Evolutionary conservation across 345 rosid species (phyloP).

Genomic region (Luvunga scandens): DNA sequence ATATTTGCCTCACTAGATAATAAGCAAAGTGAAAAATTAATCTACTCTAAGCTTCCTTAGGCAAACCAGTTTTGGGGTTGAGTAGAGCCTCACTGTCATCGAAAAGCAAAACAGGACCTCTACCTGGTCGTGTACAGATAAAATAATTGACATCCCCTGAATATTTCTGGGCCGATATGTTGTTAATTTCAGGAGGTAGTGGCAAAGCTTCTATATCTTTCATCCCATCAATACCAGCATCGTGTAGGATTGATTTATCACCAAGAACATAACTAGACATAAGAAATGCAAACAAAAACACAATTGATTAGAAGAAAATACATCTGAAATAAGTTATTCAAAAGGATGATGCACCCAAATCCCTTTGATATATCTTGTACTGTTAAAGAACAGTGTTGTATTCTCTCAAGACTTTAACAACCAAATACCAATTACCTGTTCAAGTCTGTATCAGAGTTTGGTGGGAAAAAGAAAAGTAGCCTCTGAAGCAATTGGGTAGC

Average conservation of each 20-base stretch:
- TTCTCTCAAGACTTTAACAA: background rate
- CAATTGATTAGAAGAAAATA: background rate
- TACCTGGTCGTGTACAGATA: slow-evolving; percentile 88
- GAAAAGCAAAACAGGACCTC: slow-evolving; percentile 69
- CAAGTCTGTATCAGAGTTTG: slow-evolving; percentile 64
- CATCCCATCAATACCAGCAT: slow-evolving; percentile 63
- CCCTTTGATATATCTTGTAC: background rate
- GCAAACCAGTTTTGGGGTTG: slow-evolving; percentile 63
- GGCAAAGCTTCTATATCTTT: slow-evolving; percentile 56
- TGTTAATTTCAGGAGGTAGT: slow-evolving; percentile 56
- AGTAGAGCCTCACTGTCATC: slow-evolving; percentile 68
- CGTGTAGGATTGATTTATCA: slow-evolving; percentile 73
- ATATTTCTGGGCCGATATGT: slow-evolving; percentile 45
- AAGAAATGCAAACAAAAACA: background rate
- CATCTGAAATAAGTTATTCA: background rate
- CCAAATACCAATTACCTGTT: slow-evolving; percentile 44
- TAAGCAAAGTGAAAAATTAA: slow-evolving; percentile 1
- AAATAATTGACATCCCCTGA: slow-evolving; percentile 77
- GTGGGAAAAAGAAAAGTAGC: slow-evolving; percentile 87
- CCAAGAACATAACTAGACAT: slow-evolving; percentile 70
- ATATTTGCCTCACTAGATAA: background rate
- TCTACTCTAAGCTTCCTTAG: slow-evolving; percentile 26
- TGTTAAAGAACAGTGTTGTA: background rate
- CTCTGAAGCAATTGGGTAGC: slow-evolving; percentile 72
- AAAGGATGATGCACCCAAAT: slow-evolving; percentile 1